Conservation (phyloP, 2,329 filamentous ascomycete species). For the Calonectria pauciramosa region DNA sequence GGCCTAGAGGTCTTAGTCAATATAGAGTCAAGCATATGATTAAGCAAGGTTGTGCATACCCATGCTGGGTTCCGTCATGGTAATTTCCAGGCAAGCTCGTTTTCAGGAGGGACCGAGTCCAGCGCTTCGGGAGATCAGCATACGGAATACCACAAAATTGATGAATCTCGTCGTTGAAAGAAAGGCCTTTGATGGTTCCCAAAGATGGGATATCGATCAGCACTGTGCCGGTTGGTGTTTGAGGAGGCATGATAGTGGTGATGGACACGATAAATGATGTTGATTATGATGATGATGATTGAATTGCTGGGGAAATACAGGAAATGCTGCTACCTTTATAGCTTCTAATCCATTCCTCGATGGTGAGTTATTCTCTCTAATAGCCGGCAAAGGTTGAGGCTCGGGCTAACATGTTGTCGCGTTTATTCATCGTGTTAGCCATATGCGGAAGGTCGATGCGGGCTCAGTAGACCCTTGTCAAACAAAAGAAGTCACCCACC, state of each 20-base stretch:
- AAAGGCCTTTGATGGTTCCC: constrained; percentile 13
- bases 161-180: constrained; percentile 15
- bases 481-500: background rate
- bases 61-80: constrained; percentile 29
- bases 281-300: background rate
- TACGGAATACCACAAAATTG: constrained; percentile 37
- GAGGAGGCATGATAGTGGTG: background rate
- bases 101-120: constrained; percentile 27
- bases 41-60: background rate
- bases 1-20: background rate
- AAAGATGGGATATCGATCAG: background rate
- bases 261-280: background rate
- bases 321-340: background rate
- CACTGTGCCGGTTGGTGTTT: background rate
- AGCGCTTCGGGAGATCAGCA: constrained; percentile 29
- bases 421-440: background rate
- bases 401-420: background rate
- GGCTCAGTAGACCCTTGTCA: background rate
- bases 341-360: background rate
- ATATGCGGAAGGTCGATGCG: background rate
- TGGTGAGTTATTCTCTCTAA: background rate
- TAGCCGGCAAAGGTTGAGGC: background rate
- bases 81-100: constrained; percentile 5
- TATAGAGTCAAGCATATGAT: background rate
- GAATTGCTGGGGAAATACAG: background rate